Percentiles rank a stretch among this genome's conserved stretches.
These are phyloP conservation scores for Macrocybe gigantea DNA, from an alignment of 768 basidiomycete species.

Conservation along the genomic window DNA sequence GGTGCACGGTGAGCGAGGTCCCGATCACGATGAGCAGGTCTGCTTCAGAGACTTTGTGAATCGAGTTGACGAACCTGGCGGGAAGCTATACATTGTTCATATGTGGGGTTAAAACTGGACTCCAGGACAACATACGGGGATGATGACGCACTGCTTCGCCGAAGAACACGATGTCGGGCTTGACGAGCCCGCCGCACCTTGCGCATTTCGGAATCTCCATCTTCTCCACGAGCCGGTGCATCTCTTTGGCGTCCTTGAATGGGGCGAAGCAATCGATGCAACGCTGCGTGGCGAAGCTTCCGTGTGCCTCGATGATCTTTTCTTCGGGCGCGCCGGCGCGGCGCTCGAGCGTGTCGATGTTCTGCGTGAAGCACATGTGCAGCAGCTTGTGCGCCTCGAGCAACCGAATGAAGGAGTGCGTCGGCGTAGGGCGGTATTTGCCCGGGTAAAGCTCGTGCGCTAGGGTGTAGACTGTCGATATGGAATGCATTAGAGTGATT, in stretches of 20 bases:
- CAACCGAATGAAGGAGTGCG: conserved; percentile 87
- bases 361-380: conserved; percentile 81
- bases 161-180: conserved; percentile 96
- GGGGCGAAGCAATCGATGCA: conserved; percentile 69
- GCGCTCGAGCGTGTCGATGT: conserved; percentile 89
- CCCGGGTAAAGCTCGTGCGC: conserved; percentile 93
- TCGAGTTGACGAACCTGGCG: conserved; percentile 50
- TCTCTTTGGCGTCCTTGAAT: conserved; percentile 55
- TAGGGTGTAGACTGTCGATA: conserved; percentile 69
- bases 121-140: neutral
- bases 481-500: neutral
- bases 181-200: conserved; percentile 66
- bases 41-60: conserved; percentile 51
- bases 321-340: conserved; percentile 69
- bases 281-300: conserved; percentile 83
- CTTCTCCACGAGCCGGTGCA: conserved; percentile 34
- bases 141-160: conserved; percentile 61
- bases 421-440: conserved; percentile 77
- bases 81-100: conserved; percentile 52
- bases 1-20: conserved; percentile 82
- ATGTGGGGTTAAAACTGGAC: no score
- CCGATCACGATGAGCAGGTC: conserved; percentile 90
- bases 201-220: conserved; percentile 65
- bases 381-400: conserved; percentile 67
- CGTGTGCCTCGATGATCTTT: conserved; percentile 91